Evolutionary conservation across 2,329 filamentous ascomycete species (phyloP).

Genomic region (Beauveria scarabaeidicola): DNA sequence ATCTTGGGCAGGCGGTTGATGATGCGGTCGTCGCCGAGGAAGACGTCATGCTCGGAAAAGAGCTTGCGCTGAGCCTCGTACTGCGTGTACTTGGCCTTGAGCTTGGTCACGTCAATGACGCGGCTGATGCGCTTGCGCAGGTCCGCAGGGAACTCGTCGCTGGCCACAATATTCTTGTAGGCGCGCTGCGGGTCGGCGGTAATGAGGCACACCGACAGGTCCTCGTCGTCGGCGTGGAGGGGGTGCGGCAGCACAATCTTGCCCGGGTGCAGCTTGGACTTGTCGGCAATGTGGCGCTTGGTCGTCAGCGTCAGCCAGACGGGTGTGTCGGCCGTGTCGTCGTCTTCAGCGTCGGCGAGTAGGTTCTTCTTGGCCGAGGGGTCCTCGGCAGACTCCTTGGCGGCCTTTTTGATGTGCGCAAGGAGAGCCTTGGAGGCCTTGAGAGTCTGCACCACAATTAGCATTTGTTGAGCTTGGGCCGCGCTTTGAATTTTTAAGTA

Average conservation of each 20-base stretch:
- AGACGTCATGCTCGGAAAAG: slow-evolving; percentile 79
- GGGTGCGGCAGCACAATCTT: slow-evolving; percentile 74
- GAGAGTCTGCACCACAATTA: slow-evolving; percentile 35
- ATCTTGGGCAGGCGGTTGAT: slow-evolving; percentile 62
- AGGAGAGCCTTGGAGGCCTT: slow-evolving; percentile 57
- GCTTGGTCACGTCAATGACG: slow-evolving; percentile 74
- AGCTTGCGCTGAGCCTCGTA: slow-evolving; percentile 85
- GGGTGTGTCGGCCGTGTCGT: slow-evolving; percentile 39
- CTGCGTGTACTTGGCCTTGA: slow-evolving; percentile 73
- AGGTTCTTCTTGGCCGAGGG: slow-evolving; percentile 50
- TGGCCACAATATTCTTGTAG: slow-evolving; percentile 81
- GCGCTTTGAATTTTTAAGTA: background rate
- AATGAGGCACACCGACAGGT: slow-evolving; percentile 74
- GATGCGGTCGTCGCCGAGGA: slow-evolving; percentile 87
- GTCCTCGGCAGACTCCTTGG: slow-evolving; percentile 36
- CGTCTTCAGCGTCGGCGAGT: slow-evolving; percentile 35
- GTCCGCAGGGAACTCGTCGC: slow-evolving; percentile 59
- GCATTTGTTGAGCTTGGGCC: background rate
- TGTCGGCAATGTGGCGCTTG: slow-evolving; percentile 60
- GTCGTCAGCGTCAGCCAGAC: slow-evolving; percentile 57
- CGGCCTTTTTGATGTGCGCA: slow-evolving; percentile 50
- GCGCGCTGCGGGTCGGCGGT: slow-evolving; percentile 71
- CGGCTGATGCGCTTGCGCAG: slow-evolving; percentile 61
- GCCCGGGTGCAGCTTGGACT: slow-evolving; percentile 70
- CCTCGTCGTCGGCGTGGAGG: slow-evolving; percentile 48